Evolutionary conservation across 176 grass and related monocot species (phyloP), one percentile per base, ranked within the genome.

Genomic region (Elaeis guineensis): DNA sequence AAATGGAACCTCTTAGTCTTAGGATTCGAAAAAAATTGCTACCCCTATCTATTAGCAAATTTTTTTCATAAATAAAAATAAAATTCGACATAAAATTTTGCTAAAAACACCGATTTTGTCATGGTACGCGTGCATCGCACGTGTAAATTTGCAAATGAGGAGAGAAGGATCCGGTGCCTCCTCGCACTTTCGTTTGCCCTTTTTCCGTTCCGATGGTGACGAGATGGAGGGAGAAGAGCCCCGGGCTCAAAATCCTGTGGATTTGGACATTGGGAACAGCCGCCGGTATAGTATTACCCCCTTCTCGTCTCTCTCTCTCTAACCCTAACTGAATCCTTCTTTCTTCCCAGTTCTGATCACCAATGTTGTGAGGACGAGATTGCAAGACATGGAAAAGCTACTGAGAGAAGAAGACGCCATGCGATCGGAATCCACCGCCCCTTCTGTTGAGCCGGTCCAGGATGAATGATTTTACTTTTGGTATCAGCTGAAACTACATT

Each of bases 211-310:
- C 66, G 51, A 95, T 95, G 91, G 91, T 87, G 72, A 80, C 79
- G 25, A 76, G 87, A 52, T 96, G 92, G 92, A 75, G 69, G 78
- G 83, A 96, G 72, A 96, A 96, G 92, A 81, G 80, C 54, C 78
- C 92, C 2, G 92, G 83, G 2, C 78, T 96, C 64, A 96, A 96
- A 73, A 90, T 96, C 78, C 78, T 96, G 49, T 96, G 92, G 92
- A 57, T 88, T 69, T 96, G 87, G 92, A 90, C 87, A 15, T 70
- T 96, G 4, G 87, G 80, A 49, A 90, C 92, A 9, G 87, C 87
- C 28, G 81, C 69, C 22, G 84, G 92, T 96, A 79, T 51, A 5
- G 25, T 5, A 51, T 12, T 3, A 0, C 20, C n/a, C 14, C 0
- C 59, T 53, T 23, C 21, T 5, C n/a, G n/a, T n/a, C 28, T 18